Evolutionary conservation across 352 stramenopile species (phyloP), one percentile per base, ranked within the genome.

Genomic region (Phytophthora macrochlamydospora): DNA sequence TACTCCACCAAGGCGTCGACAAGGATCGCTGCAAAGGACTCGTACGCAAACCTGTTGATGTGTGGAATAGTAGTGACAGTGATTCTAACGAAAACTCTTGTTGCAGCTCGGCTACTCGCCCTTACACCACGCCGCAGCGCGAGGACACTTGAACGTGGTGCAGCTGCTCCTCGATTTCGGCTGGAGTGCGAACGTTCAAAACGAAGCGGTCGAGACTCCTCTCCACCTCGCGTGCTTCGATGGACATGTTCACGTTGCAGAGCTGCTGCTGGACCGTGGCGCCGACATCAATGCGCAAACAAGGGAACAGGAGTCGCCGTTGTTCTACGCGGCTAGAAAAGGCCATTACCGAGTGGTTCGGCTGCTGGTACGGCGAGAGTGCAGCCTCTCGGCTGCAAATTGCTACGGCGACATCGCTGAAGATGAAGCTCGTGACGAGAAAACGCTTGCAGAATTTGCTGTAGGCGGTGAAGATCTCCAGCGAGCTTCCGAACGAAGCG

Each of bases 241-340:
- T 9, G 85, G 85, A n/a, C 81, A 92, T 49, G 59, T 59, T 3
- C 56, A 73, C 2, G 55, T 89, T 43, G 81, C 70, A 2, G 86
- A 94, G 62, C 79, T 78, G 29, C 69, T 95, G 29, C 50, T 94
- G 28, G 83, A 90, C 42, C 76, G 81, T 9, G 83, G 83, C 1
- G 82, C 83, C 1, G 57, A 83, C 24, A 65, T 90, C 18, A 84
- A 93, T 40, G 75, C 77, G 0, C 42, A 60, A 29, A 92, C 73
- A 1, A 62, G 56, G 30, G 81, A 92, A 31, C 60, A 72, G 38
- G 88, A 95, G 59, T 89, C 88, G 0, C 65, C 86, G 12, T 56
- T 95, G 5, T 93, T 94, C 40, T 94, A 91, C 50, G 85, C 85
- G 11, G 72, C 86, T 11, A 71, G 85, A 2, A 94, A 93, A 58